Evolutionary conservation across 306 rosid species (phyloP).

Genomic region (Vigna nakashimae): DNA sequence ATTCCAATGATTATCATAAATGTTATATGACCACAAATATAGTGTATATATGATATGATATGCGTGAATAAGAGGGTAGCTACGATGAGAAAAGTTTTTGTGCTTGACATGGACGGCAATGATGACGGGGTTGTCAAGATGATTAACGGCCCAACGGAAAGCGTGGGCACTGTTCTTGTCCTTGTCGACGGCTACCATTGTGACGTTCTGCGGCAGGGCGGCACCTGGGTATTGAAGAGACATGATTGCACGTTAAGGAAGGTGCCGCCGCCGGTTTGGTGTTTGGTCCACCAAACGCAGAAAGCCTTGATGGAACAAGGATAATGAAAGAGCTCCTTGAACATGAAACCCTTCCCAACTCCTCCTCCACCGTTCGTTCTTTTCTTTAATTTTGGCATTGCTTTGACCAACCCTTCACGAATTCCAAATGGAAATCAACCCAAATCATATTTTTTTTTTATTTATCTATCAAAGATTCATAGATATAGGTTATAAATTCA

Average conservation of each 20-base stretch:
- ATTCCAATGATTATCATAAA: neutral
- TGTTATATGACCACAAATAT: neutral
- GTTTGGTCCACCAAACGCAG: neutral
- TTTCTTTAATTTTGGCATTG: constrained; percentile 8
- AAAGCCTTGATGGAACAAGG: neutral
- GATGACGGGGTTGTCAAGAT: constrained; percentile 63
- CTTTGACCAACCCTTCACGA: neutral
- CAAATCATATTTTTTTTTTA: no score
- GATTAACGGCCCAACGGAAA: constrained; percentile 84
- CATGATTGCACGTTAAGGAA: constrained; percentile 35
- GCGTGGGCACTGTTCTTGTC: constrained; percentile 80
- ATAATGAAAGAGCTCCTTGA: neutral
- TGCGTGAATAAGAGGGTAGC: constrained; percentile 63
- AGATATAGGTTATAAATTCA: no score
- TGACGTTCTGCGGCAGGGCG: constrained; percentile 51
- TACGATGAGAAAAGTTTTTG: constrained; percentile 66
- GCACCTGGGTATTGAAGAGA: constrained; percentile 38
- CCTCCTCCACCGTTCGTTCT: constrained; percentile 5
- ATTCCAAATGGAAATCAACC: neutral
- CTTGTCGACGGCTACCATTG: constrained; percentile 82
- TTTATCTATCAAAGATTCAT: no score
- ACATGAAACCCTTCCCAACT: neutral
- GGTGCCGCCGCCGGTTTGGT: neutral
- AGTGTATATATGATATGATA: no score
- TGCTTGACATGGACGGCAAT: constrained; percentile 70